Evolutionary conservation across 2,329 filamentous ascomycete species (phyloP), one percentile per base, ranked within the genome.

Genomic region (Nothophaeocryptopus gaeumannii): DNA sequence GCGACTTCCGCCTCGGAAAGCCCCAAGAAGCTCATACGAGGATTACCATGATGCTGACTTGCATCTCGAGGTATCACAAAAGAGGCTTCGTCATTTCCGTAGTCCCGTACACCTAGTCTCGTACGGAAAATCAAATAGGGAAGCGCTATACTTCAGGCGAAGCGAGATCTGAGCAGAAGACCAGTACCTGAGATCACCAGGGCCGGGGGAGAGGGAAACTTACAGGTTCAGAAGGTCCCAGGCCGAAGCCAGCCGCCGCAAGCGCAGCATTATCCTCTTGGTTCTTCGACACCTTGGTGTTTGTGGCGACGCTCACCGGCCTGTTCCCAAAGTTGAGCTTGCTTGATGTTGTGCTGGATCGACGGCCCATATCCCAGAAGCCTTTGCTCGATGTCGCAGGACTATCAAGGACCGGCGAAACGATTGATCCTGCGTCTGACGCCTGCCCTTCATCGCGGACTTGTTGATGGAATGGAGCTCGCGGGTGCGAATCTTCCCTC

Each of bases 391-490:
- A 43, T 7, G 20, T 26, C 20, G 20, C 20, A 39, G 56, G 48
- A 26, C 53, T 52, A 15, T 40, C 45, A 41, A 16, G 31, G 16
- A 33, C 37, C 12, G 55, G 45, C 37, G 50, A 52, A 8, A 39
- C 45, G 12, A 35, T 34, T 30, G 43, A 47, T 41, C 53, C 43
- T n/a, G 50, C 47, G 15, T 31, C 32, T 5, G 13, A 44, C 16
- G 58, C 50, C 38, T 64, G 63, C 11, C 60, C 59, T 29, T 46
- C 54, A 47, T 64, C 62, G 30, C 41, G 57, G 5, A 63, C 56
- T 16, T 56, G 50, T 8, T 52, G 45, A 39, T 26, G 20, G 42
- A 57, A 58, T 12, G 61, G 56, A 47, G 53, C 63, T 29, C 51
- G 47, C 13, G 62, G 55, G 14, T 56, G 43, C 12, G 47, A 35